phyloP scores from a whole-genome alignment of 495 filamentous ascomycete genomes.

The Talaromyces thailandensis region DNA sequence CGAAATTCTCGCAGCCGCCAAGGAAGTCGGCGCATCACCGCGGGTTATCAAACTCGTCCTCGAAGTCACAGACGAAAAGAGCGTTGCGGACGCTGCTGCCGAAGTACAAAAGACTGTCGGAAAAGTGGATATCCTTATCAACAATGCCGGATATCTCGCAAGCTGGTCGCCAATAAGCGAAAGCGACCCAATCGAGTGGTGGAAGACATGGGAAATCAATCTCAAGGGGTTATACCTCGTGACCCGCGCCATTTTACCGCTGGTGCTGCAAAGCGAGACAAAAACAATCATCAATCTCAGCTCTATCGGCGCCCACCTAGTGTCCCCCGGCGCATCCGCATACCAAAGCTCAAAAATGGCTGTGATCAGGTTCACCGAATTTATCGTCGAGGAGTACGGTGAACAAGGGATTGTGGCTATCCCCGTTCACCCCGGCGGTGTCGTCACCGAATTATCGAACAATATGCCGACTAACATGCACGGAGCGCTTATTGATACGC shows the following conservation, averaged over 20 bases:
- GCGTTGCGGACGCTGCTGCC: slow-evolving; percentile 23
- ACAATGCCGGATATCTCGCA: slow-evolving; percentile 41
- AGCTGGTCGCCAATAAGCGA: slow-evolving; percentile 27
- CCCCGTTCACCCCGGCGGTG: slow-evolving; percentile 40
- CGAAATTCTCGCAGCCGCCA: slow-evolving; percentile 28
- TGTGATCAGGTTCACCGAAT: slow-evolving; percentile 39
- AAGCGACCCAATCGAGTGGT: slow-evolving; percentile 35
- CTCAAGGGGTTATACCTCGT: slow-evolving; percentile 36
- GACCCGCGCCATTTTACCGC: slow-evolving; percentile 29
- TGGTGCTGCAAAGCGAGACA: slow-evolving; percentile 33
- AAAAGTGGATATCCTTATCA: slow-evolving; percentile 43
- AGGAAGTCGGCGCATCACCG: slow-evolving; percentile 24
- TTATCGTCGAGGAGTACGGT: slow-evolving; percentile 24
- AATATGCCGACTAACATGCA: slow-evolving; percentile 15
- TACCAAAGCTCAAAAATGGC: slow-evolving; percentile 43
- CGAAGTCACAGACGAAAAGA: slow-evolving; percentile 30
- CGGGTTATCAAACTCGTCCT: slow-evolving; percentile 28
- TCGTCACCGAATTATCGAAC: slow-evolving; percentile 33
- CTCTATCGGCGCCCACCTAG: slow-evolving; percentile 30
- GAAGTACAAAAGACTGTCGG: slow-evolving; percentile 21
- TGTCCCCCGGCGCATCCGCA: slow-evolving; percentile 18
- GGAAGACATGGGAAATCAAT: slow-evolving; percentile 35
- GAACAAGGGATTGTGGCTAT: slow-evolving; percentile 36
- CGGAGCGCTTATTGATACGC: slow-evolving; percentile 29
- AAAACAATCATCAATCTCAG: slow-evolving; percentile 41